phyloP scores from a whole-genome alignment of 179 eudicot species.

The Gypsophila paniculata region DNA sequence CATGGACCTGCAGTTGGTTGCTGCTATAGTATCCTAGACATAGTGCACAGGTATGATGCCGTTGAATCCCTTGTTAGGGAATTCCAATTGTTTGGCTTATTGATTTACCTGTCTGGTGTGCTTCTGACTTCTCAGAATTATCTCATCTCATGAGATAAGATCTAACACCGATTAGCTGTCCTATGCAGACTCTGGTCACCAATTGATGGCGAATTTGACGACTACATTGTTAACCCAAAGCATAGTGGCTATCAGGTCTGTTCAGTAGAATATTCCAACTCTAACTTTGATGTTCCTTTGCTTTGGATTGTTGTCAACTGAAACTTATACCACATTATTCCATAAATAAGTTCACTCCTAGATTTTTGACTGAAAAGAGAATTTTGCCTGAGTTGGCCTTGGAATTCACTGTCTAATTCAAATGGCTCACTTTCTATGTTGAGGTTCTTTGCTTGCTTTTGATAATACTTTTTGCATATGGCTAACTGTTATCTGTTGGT shows the following conservation, averaged over 20 bases:
- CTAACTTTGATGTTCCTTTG: not conserved
- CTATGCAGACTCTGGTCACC: constrained; percentile 85
- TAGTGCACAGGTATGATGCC: constrained; percentile 60
- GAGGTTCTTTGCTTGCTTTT: not conserved
- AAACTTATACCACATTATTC: not conserved
- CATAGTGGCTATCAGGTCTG: constrained; percentile 97
- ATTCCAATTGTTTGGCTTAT: not conserved
- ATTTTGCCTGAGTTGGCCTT: not conserved
- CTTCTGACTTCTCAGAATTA: not conserved
- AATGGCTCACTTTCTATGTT: not conserved
- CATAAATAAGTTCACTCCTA: not conserved
- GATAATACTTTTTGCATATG: not conserved
- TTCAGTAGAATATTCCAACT: not conserved
- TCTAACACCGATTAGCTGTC: constrained; percentile 14
- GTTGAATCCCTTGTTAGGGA: constrained; percentile 3
- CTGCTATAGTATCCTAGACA: constrained; percentile 82
- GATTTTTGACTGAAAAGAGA: not conserved
- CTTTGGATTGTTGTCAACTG: not conserved
- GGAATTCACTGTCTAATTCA: not conserved
- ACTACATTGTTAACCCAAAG: constrained; percentile 85
- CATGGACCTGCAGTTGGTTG: constrained; percentile 86
- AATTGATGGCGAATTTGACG: constrained; percentile 83
- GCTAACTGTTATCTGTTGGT: not conserved
- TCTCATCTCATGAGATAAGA: constrained; percentile 3
- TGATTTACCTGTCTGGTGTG: not conserved